Evolutionary conservation across 2,329 filamentous ascomycete species (phyloP), one percentile per base, ranked within the genome.

Genomic region (Lizonia empirigonia): DNA sequence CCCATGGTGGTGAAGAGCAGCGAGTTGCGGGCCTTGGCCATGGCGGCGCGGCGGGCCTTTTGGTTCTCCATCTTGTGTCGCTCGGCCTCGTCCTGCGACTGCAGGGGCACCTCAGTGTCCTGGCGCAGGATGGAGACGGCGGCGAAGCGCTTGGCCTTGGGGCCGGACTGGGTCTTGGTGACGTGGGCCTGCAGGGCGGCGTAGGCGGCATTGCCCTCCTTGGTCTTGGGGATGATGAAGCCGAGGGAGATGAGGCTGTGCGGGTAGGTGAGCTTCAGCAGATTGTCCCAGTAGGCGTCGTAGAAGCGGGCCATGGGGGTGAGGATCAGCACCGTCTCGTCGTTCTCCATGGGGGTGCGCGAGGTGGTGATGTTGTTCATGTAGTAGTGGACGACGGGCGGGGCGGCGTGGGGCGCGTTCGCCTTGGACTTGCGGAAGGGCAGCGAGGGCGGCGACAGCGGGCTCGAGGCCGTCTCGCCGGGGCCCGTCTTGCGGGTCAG

Each of bases 231-330:
- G 22, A 96, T 86, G 69, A 99, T 97, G 77, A 97, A 99, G 30
- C 91, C 94, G 22, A 99, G 81, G 1, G 91, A 95, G 69, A 99
- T 95, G 58, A 97, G 84, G 53, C 96, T 89, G 76, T 97, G 94
- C 3, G 94, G 94, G 72, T 97, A 99, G 66, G 77, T 82, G 48
- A 99, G 82, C 70, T 85, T 85, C 61, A 92, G 73, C 22, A 99
- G 80, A 67, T 97, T 99, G 73, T 95, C 88, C 93, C 94, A 99
- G 79, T 97, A 99, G 62, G 83, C 86, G 64, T 89, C 87, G 75
- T 97, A 97, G 80, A 97, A 99, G 56, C 90, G 85, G 24, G 91
- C 89, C 76, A 99, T 86, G 8, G 94, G 94, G 1, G 94, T 97
- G 54, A 99, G 83, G 69, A 99, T 89, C 47, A 99, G 85, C 53